These are phyloP conservation scores for Dictyostelium brefeldianum DNA, from an alignment of 78 protist genomes.

Conservation along the genomic window DNA sequence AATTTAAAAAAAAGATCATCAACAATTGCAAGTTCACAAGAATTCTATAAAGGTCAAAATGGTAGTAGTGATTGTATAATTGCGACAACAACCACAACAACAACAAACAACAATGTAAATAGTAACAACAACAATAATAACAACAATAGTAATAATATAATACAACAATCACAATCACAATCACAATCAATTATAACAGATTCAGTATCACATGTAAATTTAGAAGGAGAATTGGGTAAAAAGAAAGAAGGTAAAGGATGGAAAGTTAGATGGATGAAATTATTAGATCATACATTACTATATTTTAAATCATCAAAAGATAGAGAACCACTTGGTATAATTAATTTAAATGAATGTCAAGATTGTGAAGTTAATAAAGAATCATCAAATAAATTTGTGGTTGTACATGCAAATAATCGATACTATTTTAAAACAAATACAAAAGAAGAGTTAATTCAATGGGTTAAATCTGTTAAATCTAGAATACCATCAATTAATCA, in stretches of 20 bases:
- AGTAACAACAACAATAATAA: not conserved
- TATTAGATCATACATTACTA: conserved; percentile 20
- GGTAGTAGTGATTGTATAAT: not conserved
- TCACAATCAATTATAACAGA: not conserved
- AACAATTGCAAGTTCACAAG: not conserved
- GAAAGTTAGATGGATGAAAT: conserved; percentile 71
- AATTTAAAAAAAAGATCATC: conserved; percentile 7
- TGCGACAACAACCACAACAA: not conserved
- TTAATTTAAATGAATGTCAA: conserved; percentile 45
- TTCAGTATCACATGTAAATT: conserved; percentile 3
- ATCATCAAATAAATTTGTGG: conserved; percentile 48
- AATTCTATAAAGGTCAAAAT: not conserved
- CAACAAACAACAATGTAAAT: not conserved
- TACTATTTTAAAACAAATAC: conserved; percentile 62
- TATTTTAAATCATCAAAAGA: conserved; percentile 32
- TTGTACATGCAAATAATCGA: conserved; percentile 1
- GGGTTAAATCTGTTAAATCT: conserved; percentile 29
- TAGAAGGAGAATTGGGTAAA: conserved; percentile 72
- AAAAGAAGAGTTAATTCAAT: conserved; percentile 24
- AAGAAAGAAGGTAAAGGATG: conserved; percentile 78
- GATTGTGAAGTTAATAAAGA: conserved; percentile 61
- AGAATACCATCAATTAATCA: conserved; percentile 1
- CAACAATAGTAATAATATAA: not conserved
- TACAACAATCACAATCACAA: not conserved
- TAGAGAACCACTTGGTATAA: conserved; percentile 39